Evolutionary conservation across 163 green algal genomes (phyloP).

Genomic region (Chloromonas sp.): DNA sequence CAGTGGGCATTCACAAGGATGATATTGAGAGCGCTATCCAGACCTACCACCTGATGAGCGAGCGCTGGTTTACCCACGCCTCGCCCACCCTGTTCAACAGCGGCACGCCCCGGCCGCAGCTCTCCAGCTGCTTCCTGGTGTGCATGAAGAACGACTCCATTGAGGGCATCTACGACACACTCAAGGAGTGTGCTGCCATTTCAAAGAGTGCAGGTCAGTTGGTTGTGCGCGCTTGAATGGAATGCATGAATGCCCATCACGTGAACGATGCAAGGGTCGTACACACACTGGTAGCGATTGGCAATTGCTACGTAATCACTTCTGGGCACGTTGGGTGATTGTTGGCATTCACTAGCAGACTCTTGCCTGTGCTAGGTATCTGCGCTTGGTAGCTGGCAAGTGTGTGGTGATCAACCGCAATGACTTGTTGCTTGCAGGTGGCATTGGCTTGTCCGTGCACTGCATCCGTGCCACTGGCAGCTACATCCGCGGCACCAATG

Average conservation of each 20-base stretch:
- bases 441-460: conserved; percentile 86
- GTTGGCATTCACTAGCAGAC: too few relatives aligned
- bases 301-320: too few relatives aligned
- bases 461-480: conserved; percentile 81
- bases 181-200: conserved; percentile 98
- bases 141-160: conserved; percentile 69
- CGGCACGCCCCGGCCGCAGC: conserved; percentile 89
- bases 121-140: conserved; percentile 93
- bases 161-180: conserved; percentile 98
- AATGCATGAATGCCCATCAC: too few relatives aligned
- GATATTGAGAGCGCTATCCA: conserved; percentile 73
- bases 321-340: too few relatives aligned
- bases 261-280: too few relatives aligned
- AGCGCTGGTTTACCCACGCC: conserved; percentile 99
- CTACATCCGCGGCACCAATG: conserved; percentile 99
- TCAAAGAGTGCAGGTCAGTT: conserved; percentile 89
- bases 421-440: conserved; percentile 12
- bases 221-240: too few relatives aligned
- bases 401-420: too few relatives aligned
- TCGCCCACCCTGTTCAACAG: conserved; percentile 98
- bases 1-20: conserved; percentile 93
- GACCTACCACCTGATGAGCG: conserved; percentile 95
- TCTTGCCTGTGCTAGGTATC: too few relatives aligned
- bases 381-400: too few relatives aligned
- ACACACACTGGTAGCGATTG: too few relatives aligned